A percentile compares a stretch with the other conserved stretches of the same genome.
Conservation (phyloP, 495 filamentous ascomycete species). For the Coniosporium apollinis region DNA sequence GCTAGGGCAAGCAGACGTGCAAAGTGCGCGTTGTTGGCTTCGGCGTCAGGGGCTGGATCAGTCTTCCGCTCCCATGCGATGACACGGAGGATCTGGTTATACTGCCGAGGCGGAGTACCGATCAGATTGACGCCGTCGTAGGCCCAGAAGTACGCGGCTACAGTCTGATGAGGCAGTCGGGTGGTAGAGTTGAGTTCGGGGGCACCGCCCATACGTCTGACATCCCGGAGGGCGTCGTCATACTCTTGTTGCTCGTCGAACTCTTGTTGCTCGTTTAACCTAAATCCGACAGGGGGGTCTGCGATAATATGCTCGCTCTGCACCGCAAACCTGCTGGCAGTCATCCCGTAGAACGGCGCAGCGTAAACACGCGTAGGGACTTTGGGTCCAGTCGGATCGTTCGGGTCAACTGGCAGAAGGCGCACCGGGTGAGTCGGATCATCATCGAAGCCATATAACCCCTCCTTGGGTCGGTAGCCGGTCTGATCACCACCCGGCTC, state of each 20-base stretch:
- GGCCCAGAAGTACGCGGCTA: constrained; percentile 21
- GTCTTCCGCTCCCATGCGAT: constrained; percentile 14
- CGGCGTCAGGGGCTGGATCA: constrained; percentile 4
- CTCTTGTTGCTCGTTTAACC: constrained; percentile 10
- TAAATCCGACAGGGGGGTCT: constrained; percentile 18
- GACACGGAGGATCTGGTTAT: constrained; percentile 18
- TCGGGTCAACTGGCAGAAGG: constrained; percentile 17
- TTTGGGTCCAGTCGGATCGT: constrained; percentile 16
- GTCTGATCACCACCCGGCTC: constrained; percentile 8
- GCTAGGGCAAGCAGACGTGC: constrained; percentile 19
- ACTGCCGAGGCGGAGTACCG: constrained; percentile 18
- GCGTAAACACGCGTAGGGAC: constrained; percentile 13
- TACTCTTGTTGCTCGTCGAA: constrained; percentile 14
- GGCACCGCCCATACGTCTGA: constrained; percentile 2
- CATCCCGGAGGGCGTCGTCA: constrained; percentile 5
- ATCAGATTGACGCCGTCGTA: constrained; percentile 24
- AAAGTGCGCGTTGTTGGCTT: constrained; percentile 24
- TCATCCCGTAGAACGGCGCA: constrained; percentile 18
- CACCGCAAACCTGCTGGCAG: constrained; percentile 18
- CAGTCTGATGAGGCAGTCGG: constrained; percentile 15
- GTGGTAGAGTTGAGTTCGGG: constrained; percentile 13
- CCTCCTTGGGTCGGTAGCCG: constrained; percentile 11
- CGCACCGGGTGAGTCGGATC: constrained; percentile 23
- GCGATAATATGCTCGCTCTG: constrained; percentile 20
- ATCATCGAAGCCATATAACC: constrained; percentile 18